Conservation (phyloP, 2,329 filamentous ascomycete species). For the Volutella citrinella region DNA sequence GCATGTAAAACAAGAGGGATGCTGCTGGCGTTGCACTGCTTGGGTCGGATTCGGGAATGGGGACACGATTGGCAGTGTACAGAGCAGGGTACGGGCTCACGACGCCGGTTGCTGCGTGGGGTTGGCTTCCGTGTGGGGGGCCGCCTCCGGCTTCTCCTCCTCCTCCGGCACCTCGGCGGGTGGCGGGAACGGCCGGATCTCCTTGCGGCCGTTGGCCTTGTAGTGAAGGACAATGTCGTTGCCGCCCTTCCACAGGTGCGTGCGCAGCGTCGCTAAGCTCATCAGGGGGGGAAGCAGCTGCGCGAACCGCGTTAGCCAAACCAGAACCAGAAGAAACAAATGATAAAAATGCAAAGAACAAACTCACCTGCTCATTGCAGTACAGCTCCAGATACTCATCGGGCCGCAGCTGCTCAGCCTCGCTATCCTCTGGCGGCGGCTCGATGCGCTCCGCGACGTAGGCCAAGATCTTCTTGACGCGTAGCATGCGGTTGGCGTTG, state of each 20-base stretch:
- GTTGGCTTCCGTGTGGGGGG: no score
- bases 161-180: constrained; percentile 20
- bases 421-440: constrained; percentile 56
- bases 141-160: constrained; percentile 15
- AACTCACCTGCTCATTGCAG: constrained; percentile 82
- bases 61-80: no score
- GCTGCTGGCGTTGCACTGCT: no score
- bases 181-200: constrained; percentile 40
- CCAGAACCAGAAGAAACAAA: not conserved
- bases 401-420: constrained; percentile 63
- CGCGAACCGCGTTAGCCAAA: constrained; percentile 10
- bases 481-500: constrained; percentile 95
- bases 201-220: constrained; percentile 84
- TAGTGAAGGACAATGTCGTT: constrained; percentile 90
- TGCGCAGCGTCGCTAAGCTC: constrained; percentile 89
- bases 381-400: constrained; percentile 95
- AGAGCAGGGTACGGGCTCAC: no score
- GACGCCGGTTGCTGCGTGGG: no score
- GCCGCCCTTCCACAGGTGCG: constrained; percentile 93
- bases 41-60: no score
- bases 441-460: constrained; percentile 95
- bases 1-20: no score
- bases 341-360: not conserved
- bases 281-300: constrained; percentile 73
- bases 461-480: constrained; percentile 88